Evolutionary conservation across 78 protist species (phyloP).

Genomic region (Thecamonas trahens): DNA sequence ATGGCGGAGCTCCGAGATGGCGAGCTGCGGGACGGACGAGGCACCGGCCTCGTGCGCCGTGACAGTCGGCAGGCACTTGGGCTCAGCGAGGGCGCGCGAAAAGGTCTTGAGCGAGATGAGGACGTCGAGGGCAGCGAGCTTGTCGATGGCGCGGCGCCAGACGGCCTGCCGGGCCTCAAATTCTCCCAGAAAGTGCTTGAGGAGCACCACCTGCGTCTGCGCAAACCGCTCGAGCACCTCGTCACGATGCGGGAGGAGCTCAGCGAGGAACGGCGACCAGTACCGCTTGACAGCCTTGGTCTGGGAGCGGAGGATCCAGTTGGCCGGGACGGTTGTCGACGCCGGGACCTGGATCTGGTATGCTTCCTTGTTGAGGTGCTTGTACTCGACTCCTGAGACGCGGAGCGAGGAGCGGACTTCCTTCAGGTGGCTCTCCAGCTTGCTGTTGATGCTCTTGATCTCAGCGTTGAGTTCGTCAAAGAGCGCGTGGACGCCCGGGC

Average conservation of each 20-base stretch:
- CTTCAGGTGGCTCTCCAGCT: conserved; percentile 7
- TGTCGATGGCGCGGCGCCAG: background rate
- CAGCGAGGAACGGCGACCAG: conserved; percentile 16
- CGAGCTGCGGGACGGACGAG: background rate
- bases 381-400: background rate
- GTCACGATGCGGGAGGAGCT: background rate
- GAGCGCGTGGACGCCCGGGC: background rate
- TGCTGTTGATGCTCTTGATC: background rate
- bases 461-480: conserved; percentile 6
- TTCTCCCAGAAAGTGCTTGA: background rate
- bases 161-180: background rate
- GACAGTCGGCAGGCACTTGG: conserved; percentile 1
- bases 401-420: background rate
- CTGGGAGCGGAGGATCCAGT: background rate
- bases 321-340: background rate
- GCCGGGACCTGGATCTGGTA: conserved; percentile 22
- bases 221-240: background rate
- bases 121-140: conserved; percentile 13
- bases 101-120: background rate
- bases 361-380: conserved; percentile 6
- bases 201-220: background rate
- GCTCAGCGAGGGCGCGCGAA: background rate
- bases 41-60: background rate
- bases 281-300: conserved; percentile 9
- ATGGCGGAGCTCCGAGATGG: background rate